phyloP scores from a whole-genome alignment of 495 filamentous ascomycete genomes.

The Podospora anserina region DNA sequence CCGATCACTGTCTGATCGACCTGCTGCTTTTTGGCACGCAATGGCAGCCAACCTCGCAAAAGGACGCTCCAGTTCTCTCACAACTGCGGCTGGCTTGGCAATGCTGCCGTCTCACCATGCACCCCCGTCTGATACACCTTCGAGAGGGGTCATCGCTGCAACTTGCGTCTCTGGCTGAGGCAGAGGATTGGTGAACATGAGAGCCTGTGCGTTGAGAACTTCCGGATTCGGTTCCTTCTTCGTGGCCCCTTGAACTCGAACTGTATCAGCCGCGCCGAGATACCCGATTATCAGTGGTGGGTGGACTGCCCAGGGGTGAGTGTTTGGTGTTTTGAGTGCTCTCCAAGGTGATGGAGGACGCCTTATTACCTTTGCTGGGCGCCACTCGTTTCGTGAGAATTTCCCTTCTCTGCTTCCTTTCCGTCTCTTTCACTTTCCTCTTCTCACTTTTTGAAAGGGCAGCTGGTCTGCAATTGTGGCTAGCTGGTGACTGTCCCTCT shows the following conservation, averaged over 20 bases:
- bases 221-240: neutral
- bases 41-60: neutral
- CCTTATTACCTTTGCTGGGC: constrained; percentile 8
- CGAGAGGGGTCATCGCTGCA: neutral
- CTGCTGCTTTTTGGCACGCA: neutral
- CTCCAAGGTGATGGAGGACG: neutral
- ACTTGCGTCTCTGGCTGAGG: neutral
- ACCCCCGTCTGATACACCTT: neutral
- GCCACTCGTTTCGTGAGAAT: constrained; percentile 7
- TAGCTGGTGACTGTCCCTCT: constrained; percentile 9
- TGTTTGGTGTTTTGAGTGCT: neutral
- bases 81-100: neutral
- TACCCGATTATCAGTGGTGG: neutral
- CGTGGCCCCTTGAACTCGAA: no score
- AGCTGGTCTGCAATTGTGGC: constrained; percentile 21
- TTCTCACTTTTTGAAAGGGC: constrained; percentile 13
- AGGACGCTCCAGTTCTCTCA: neutral
- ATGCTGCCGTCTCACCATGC: constrained; percentile 11
- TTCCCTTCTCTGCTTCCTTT: constrained; percentile 11
- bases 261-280: constrained; percentile 6
- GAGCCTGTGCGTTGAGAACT: neutral
- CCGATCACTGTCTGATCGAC: constrained; percentile 17
- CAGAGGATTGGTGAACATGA: neutral
- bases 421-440: constrained; percentile 1
- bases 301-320: constrained; percentile 2